These are phyloP conservation scores for Scenedesmus sp. DNA, from an alignment of 163 green algal species.

Conservation along the genomic window DNA sequence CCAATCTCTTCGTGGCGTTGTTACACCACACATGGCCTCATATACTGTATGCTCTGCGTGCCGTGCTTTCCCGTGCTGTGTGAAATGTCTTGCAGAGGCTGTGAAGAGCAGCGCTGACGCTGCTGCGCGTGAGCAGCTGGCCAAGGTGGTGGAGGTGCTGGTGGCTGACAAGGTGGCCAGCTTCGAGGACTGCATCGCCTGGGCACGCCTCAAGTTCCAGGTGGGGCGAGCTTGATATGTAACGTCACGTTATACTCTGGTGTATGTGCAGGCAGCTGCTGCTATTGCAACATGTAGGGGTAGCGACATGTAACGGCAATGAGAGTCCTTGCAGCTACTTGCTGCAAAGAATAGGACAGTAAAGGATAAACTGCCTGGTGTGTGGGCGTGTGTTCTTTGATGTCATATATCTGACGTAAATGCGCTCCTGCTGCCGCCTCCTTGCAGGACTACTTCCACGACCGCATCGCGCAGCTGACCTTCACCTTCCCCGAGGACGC, in stretches of 20 bases:
- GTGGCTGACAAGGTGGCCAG: conserved; percentile 55
- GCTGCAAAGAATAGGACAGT: too few species aligned
- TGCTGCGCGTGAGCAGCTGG: conserved; percentile 85
- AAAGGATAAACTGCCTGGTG: too few species aligned
- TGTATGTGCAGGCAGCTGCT: background rate
- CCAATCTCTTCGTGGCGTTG: too few species aligned
- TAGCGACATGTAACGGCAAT: background rate
- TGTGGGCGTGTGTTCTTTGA: background rate
- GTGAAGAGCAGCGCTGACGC: conserved; percentile 68
- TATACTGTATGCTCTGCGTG: too few species aligned
- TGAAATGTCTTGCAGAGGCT: conserved; percentile 3
- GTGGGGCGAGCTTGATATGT: conserved; percentile 21
- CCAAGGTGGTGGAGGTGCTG: conserved; percentile 91
- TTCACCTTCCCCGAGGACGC: conserved; percentile 98
- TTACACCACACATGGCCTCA: too few species aligned
- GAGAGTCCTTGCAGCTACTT: too few species aligned
- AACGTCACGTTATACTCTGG: background rate
- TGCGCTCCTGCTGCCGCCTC: background rate
- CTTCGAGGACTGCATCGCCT: conserved; percentile 93
- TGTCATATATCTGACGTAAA: too few species aligned
- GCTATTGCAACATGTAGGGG: background rate
- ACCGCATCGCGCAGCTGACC: conserved; percentile 94
- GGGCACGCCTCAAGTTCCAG: conserved; percentile 89
- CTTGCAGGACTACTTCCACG: conserved; percentile 89
- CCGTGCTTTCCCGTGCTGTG: background rate